phyloP scores from a whole-genome alignment of 805 yeast species.

The Suhomyces xylopsoci region DNA sequence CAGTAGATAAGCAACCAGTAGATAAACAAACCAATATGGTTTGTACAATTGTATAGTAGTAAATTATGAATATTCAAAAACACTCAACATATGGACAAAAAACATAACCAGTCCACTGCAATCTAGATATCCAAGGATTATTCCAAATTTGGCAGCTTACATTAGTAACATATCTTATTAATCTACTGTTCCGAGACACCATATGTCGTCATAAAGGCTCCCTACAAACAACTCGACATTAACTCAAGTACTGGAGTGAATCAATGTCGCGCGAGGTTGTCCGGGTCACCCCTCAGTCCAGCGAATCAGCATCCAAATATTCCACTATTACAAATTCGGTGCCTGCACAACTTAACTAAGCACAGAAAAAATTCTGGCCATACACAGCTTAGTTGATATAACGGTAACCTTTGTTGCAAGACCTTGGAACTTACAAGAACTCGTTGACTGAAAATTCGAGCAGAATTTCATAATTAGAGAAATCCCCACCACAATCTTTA shows the following conservation, averaged over 20 bases:
- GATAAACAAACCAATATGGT: neutral
- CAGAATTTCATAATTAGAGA: neutral
- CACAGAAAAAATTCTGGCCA: slow-evolving; percentile 7
- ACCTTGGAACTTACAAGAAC: neutral
- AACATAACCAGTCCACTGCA: neutral
- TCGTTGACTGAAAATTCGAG: neutral
- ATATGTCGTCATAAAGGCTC: neutral
- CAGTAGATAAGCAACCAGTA: neutral
- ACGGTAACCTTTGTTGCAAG: slow-evolving; percentile 1
- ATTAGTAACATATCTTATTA: neutral
- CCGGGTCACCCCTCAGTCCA: slow-evolving; percentile 10
- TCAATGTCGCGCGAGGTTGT: neutral
- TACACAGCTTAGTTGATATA: slow-evolving; percentile 2
- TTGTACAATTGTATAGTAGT: neutral
- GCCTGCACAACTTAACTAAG: slow-evolving; percentile 2
- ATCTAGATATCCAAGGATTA: neutral
- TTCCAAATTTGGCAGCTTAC: neutral
- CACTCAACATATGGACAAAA: neutral
- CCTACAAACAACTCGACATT: neutral
- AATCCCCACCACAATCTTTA: neutral
- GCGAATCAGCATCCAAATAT: slow-evolving; percentile 29
- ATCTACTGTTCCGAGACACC: neutral
- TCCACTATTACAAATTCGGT: slow-evolving; percentile 14
- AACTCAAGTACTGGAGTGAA: neutral
- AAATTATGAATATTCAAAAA: neutral